Percentiles rank a stretch among this genome's conserved stretches.
Evolutionary conservation across 441 rosid genomes (phyloP).

Genomic region (Melastoma candidum): DNA sequence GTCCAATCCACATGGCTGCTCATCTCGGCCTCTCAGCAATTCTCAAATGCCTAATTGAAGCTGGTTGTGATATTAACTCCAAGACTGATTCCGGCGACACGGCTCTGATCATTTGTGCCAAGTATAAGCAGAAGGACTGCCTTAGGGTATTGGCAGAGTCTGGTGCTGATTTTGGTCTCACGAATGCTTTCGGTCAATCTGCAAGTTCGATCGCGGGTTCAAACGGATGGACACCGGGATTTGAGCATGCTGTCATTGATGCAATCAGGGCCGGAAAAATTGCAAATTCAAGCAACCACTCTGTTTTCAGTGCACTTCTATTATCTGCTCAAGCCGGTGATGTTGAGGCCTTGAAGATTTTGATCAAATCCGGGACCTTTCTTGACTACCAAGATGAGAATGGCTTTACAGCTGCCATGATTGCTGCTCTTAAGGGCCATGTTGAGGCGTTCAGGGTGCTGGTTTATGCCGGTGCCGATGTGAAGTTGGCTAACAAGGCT

Average conservation of each 20-base stretch:
- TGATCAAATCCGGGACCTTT: conserved; percentile 32
- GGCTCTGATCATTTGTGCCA: conserved; percentile 62
- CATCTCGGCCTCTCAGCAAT: conserved; percentile 47
- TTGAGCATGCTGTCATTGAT: conserved; percentile 50
- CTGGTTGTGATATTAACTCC: conserved; percentile 62
- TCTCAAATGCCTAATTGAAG: conserved; percentile 43
- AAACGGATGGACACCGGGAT: conserved; percentile 56
- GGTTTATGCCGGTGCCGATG: conserved; percentile 84
- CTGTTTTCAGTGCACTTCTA: conserved; percentile 51
- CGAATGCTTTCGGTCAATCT: conserved; percentile 40
- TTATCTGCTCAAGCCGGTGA: conserved; percentile 67
- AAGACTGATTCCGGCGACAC: conserved; percentile 68
- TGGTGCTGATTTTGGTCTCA: conserved; percentile 80
- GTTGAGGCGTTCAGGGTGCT: conserved; percentile 64
- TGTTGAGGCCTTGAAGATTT: conserved; percentile 41
- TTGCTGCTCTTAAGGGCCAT: conserved; percentile 67
- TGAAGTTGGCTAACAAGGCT: conserved; percentile 51
- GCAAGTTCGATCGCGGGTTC: conserved; percentile 40
- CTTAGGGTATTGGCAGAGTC: conserved; percentile 49
- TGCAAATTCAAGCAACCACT: conserved; percentile 44
- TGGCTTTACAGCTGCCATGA: conserved; percentile 87
- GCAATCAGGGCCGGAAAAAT: conserved; percentile 41
- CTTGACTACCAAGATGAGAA: conserved; percentile 70
- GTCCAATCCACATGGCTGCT: conserved; percentile 80
- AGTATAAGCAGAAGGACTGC: conserved; percentile 49